phyloP scores from a whole-genome alignment of 108 stramenopile genomes.

The Cyclotella kingstonii region DNA sequence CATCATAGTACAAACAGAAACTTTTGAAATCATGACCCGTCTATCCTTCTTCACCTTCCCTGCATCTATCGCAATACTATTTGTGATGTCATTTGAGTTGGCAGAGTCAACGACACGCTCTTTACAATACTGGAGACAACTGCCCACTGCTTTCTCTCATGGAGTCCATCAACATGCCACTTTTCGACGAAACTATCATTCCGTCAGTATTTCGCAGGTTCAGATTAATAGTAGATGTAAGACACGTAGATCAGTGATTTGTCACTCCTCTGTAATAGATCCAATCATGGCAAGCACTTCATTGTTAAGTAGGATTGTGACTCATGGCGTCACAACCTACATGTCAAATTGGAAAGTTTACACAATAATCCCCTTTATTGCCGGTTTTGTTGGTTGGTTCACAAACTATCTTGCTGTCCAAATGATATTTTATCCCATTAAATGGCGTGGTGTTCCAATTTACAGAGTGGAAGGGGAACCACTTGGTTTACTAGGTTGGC shows the following conservation, averaged over 20 bases:
- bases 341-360: slow-evolving; percentile 49
- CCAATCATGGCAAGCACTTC: slow-evolving; percentile 29
- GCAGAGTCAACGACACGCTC: neutral
- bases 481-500: slow-evolving; percentile 53
- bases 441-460: slow-evolving; percentile 49
- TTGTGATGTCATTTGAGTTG: neutral
- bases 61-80: neutral
- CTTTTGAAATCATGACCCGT: no score
- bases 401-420: slow-evolving; percentile 63
- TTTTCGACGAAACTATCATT: neutral
- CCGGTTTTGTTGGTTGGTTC: slow-evolving; percentile 56
- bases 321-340: slow-evolving; percentile 37
- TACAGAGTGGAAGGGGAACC: slow-evolving; percentile 48
- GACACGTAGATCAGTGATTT: slow-evolving; percentile 6
- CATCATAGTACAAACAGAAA: no score
- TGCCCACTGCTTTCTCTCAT: slow-evolving; percentile 11
- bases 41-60: neutral
- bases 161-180: neutral
- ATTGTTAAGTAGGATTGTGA: slow-evolving; percentile 8
- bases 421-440: slow-evolving; percentile 58
- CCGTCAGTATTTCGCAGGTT: neutral
- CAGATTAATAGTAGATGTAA: neutral
- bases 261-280: slow-evolving; percentile 17
- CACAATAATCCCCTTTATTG: slow-evolving; percentile 40
- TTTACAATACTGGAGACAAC: neutral